Evolutionary conservation across 2,329 filamentous ascomycete genomes (phyloP), one percentile per base, ranked within the genome.

Genomic region (Ambrosiella xylebori): DNA sequence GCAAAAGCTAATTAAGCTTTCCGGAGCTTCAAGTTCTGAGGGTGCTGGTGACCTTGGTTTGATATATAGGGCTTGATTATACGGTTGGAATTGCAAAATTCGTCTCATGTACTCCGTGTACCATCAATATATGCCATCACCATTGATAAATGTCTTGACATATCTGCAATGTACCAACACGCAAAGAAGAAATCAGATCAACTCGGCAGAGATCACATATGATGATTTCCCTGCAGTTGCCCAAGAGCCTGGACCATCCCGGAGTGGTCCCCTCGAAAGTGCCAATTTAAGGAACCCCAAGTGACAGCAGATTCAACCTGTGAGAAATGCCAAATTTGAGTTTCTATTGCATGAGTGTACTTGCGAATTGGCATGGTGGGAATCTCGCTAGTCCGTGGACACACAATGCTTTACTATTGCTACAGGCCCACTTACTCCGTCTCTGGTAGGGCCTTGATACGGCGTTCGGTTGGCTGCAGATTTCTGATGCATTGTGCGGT

Each of bases 241-340:
- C 40, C 27, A 50, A 35, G 47, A 58, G 57, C 51, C 57, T 54
- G 51, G 50, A 54, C 57, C 50, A 58, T 41, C 52, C 51, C 39
- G 40, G 44, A 37, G 17, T n/a, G 13, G 36, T 41, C 37, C 40
- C 57, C 56, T 19, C 57, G 57, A 58, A 58, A 55, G 44, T 58
- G 52, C 51, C 37, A 58, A 58, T 58, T 58, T 58, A 58, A 38
- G 35, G 49, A 37, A 54, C n/a, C 44, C 19, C 44, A 17, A 47
- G 44, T 11, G 12, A 47, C n/a, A 47, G n/a, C 19, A 47, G 44
- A 47, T 27, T 27, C 12, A 19, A 15, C 44, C n/a, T 13, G 8
- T 15, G 7, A 17, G 19, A 47, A 47, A 47, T 15, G 44, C 3
- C 11, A n/a, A 12, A 41, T 41, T 5, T 41, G 40, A 17, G 11